Percentiles rank a stretch among this genome's conserved stretches.
Evolutionary conservation across 2,329 filamentous ascomycete genomes (phyloP).

Genomic region (Periconia sp.): DNA sequence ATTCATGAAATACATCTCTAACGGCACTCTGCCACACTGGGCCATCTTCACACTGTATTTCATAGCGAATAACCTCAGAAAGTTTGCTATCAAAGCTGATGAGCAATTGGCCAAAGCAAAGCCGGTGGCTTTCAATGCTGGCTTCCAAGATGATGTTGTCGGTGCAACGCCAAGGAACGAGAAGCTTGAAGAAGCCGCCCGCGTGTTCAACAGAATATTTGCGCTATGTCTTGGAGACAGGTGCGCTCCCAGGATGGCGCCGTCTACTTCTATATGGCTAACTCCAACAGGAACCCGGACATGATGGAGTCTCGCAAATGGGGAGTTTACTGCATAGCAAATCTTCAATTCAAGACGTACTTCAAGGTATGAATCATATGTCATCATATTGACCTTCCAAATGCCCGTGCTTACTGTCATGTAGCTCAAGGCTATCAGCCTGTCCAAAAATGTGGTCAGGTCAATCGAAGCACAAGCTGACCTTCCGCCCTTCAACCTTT

Average conservation of each 20-base stretch:
- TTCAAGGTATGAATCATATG: conserved; percentile 67
- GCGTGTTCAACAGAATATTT: conserved; percentile 91
- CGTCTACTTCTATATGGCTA: conserved; percentile 25
- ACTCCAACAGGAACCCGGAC: conserved; percentile 69
- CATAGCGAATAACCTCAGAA: conserved; percentile 81
- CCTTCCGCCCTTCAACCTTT: conserved; percentile 78
- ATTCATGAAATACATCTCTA: conserved; percentile 82
- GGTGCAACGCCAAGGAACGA: conserved; percentile 70
- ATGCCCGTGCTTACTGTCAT: conserved; percentile 5
- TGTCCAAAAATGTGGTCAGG: conserved; percentile 88
- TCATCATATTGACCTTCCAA: neutral
- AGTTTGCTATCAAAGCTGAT: conserved; percentile 92
- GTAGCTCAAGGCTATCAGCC: conserved; percentile 79
- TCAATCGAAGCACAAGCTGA: conserved; percentile 80
- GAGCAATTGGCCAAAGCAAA: conserved; percentile 64
- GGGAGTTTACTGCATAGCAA: conserved; percentile 95
- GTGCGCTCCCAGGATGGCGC: conserved; percentile 54
- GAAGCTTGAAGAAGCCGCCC: conserved; percentile 87
- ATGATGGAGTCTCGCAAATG: conserved; percentile 89
- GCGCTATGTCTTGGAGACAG: conserved; percentile 87
- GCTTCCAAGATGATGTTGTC: conserved; percentile 82
- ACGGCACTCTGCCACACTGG: conserved; percentile 81
- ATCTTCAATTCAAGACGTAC: conserved; percentile 96
- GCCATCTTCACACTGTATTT: conserved; percentile 90
- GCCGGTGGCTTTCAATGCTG: conserved; percentile 53